Evolutionary conservation across 345 rosid species (phyloP).

Genomic region (Eucalyptus camaldulensis): DNA sequence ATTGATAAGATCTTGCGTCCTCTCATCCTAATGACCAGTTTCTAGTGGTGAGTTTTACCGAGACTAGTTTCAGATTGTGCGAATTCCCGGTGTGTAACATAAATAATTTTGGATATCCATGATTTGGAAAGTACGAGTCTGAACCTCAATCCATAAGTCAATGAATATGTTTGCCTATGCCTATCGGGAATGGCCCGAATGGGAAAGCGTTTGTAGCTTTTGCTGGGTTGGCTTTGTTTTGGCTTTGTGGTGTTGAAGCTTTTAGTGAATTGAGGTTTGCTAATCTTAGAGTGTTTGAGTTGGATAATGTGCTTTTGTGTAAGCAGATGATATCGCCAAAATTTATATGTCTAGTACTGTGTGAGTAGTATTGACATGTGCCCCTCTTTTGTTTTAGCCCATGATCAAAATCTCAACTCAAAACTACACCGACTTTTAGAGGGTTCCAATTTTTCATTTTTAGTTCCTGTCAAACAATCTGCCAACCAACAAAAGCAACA

Average conservation of each 20-base stretch:
- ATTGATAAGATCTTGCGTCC: not conserved
- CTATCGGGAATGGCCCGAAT: not conserved
- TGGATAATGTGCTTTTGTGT: not conserved
- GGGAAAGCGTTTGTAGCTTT: not conserved
- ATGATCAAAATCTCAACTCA: not conserved
- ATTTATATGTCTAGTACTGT: not conserved
- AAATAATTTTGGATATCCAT: not conserved
- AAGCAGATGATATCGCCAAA: not conserved
- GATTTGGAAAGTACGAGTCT: not conserved
- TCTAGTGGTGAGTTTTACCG: not conserved
- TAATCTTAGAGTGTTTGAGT: not conserved
- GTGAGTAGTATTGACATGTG: not conserved
- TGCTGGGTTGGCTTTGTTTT: not conserved
- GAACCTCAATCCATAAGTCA: not conserved
- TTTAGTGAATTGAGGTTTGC: not conserved
- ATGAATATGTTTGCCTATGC: not conserved
- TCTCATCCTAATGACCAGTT: not conserved
- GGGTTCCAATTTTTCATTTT: not conserved
- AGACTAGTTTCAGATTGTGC: not conserved
- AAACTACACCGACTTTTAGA: not conserved
- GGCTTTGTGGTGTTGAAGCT: not conserved
- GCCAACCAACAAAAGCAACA: not conserved
- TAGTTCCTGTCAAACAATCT: not conserved
- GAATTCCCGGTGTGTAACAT: not conserved
- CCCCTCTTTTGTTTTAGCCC: not conserved